Base-by-base conservation (phyloP, 192 early-diverging fungal species). In the Dispira simplex region DNA sequence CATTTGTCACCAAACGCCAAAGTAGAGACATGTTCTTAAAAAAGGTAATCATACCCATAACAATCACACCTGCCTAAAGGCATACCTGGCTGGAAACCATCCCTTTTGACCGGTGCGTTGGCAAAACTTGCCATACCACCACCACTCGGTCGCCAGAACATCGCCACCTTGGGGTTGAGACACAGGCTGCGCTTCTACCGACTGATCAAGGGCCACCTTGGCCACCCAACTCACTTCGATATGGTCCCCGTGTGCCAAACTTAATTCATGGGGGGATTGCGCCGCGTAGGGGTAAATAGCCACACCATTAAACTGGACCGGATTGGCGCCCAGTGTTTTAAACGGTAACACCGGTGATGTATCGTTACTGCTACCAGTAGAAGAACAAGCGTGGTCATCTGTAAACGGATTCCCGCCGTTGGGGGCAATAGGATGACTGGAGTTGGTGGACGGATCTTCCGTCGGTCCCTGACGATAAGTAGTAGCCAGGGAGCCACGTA, bases 41-140 rank as follows among this genome's bases (percentile, higher is more conserved):
- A 39, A n/a, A n/a, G n/a, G n/a, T n/a, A n/a, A 39, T 39, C 32
- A 39, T 39, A 6, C 6, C 6, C 32, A 39, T 39, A 6, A 39
- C 6, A 51, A 23, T 56, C 28, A 56, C 18, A 9, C 54, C 13
- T 56, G 21, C 23, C 25, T 27, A 21, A 60, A 12, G 43, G 58
- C 58, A 27, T n/a, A 60, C 14, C 18, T 14, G 8, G 58, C 58
- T 2, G 58, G 58, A 16, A 60, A 60, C 58, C 58, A 60, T 16
- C 58, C 58, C 58, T 44, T 27, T 14, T 16, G 13, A 18, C 39
- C 39, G 2, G 16, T 1, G 1, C 13, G 13, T 28, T 13, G 13
- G 58, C 28, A 27, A 16, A 60, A 3, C 39, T 60, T 44, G 18
- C 58, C 58, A 21, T 44, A 43, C 21, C 27, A 60, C 58, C 58